Percentiles rank a stretch among this genome's conserved stretches.
phyloP scores from a whole-genome alignment of 1,284 basidiomycete species.

The Trichosporon sp. region DNA sequence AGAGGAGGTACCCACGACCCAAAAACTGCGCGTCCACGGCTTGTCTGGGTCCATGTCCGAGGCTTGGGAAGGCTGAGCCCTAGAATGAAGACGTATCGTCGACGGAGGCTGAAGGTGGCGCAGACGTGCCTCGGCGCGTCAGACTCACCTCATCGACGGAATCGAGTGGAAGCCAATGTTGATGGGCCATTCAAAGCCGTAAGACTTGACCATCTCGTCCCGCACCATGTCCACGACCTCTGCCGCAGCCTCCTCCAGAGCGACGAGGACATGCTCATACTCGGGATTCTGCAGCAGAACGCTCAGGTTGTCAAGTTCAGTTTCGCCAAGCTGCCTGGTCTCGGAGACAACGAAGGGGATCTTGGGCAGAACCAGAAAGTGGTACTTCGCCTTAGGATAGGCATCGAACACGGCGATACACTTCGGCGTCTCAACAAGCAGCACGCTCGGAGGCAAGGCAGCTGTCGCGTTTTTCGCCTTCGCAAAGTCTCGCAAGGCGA shows the following conservation, averaged over 20 bases:
- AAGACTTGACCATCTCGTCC: constrained; percentile 72
- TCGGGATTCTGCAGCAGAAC: constrained; percentile 55
- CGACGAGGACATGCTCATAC: constrained; percentile 56
- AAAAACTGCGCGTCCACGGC: not conserved
- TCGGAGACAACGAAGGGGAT: constrained; percentile 38
- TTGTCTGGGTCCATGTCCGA: not conserved
- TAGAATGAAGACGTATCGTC: not conserved
- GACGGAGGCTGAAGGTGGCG: not conserved
- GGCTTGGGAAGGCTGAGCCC: not conserved
- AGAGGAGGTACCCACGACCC: not conserved
- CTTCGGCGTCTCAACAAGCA: constrained; percentile 59
- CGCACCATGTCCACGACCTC: constrained; percentile 60
- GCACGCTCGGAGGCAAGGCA: constrained; percentile 58
- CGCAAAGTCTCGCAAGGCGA: constrained; percentile 63
- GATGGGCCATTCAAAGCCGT: constrained; percentile 75
- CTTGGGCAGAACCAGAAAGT: constrained; percentile 73
- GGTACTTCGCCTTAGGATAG: constrained; percentile 78
- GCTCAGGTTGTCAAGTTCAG: constrained; percentile 58
- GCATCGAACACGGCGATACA: constrained; percentile 76
- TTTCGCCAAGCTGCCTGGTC: constrained; percentile 13
- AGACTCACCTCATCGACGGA: constrained; percentile 56
- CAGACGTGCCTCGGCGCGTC: not conserved
- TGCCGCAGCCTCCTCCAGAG: constrained; percentile 59
- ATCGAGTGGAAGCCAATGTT: constrained; percentile 82
- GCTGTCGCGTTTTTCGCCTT: constrained; percentile 53